Evolutionary conservation across 768 basidiomycete species (phyloP).

Genomic region (Hypholoma sublateritium): DNA sequence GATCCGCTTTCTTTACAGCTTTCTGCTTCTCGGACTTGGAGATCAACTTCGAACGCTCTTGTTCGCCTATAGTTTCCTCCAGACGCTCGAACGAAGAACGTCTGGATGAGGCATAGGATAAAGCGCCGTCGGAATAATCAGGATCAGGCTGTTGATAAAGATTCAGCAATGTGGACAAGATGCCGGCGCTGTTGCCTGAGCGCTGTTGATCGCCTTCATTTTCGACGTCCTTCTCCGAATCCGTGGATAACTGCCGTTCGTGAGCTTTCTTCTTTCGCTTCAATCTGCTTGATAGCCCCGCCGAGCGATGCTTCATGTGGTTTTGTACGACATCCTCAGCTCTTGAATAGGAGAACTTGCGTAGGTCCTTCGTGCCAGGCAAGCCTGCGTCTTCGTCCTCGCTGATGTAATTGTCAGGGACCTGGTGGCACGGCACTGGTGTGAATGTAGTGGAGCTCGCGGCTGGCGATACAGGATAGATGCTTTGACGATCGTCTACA

Average conservation of each 20-base stretch:
- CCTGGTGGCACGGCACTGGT: conserved; percentile 27
- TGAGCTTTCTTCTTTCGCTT: conserved; percentile 1
- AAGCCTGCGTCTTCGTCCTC: conserved; percentile 66
- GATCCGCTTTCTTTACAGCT: neutral
- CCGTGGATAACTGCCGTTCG: neutral
- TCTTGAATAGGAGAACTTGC: conserved; percentile 23
- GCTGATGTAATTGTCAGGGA: conserved; percentile 60
- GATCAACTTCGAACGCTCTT: neutral
- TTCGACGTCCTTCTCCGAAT: conserved; percentile 22
- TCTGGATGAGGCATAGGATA: conserved; percentile 5
- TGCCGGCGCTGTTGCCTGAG: conserved; percentile 42
- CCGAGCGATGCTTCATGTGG: conserved; percentile 6
- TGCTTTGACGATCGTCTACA: neutral
- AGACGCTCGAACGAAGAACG: conserved; percentile 6
- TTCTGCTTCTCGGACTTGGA: neutral
- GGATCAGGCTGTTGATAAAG: conserved; percentile 40
- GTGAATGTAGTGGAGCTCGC: neutral
- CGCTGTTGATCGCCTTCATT: conserved; percentile 12
- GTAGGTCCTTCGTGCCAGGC: conserved; percentile 32
- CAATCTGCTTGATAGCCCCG: neutral
- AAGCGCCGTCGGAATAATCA: neutral
- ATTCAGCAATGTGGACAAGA: conserved; percentile 65
- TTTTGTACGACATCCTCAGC: conserved; percentile 36
- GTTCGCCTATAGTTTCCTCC: neutral
- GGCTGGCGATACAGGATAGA: conserved; percentile 1